These are phyloP conservation scores for Lathyrus oleraceus DNA, from an alignment of 306 rosid species.

Conservation along the genomic window DNA sequence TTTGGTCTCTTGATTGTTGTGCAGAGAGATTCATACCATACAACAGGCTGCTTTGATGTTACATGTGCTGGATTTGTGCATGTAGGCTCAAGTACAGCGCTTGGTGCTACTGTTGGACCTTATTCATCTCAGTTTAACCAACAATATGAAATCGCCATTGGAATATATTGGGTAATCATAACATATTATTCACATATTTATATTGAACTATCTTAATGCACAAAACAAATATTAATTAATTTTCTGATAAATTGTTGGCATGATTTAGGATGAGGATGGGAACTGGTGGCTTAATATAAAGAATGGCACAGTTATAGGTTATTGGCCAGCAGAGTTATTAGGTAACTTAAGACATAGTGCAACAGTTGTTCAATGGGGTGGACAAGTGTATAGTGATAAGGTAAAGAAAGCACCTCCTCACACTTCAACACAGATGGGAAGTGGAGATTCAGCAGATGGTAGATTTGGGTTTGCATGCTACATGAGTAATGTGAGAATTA, in stretches of 20 bases:
- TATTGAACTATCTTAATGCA: background rate
- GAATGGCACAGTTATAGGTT: constrained; percentile 38
- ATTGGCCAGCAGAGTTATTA: constrained; percentile 50
- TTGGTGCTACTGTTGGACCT: constrained; percentile 49
- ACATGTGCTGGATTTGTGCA: constrained; percentile 67
- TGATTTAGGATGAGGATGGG: constrained; percentile 40
- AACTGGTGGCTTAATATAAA: constrained; percentile 63
- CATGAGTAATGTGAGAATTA: constrained; percentile 36
- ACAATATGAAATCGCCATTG: constrained; percentile 41
- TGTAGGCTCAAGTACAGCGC: constrained; percentile 31
- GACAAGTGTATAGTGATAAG: constrained; percentile 55
- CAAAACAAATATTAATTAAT: background rate
- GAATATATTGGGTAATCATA: constrained; percentile 47
- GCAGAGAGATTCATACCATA: constrained; percentile 57
- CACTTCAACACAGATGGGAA: constrained; percentile 66
- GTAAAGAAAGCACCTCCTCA: constrained; percentile 48
- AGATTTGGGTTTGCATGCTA: constrained; percentile 34
- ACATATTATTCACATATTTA: background rate
- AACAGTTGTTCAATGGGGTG: constrained; percentile 66
- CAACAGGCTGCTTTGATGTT: constrained; percentile 72
- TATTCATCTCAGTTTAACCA: constrained; percentile 25
- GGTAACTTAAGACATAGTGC: constrained; percentile 40
- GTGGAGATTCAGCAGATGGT: constrained; percentile 44
- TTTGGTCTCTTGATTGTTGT: constrained; percentile 1
- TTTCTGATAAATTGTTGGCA: background rate